Base-by-base conservation (phyloP, 2,329 filamentous ascomycete species). In the Fusarium nygamai region DNA sequence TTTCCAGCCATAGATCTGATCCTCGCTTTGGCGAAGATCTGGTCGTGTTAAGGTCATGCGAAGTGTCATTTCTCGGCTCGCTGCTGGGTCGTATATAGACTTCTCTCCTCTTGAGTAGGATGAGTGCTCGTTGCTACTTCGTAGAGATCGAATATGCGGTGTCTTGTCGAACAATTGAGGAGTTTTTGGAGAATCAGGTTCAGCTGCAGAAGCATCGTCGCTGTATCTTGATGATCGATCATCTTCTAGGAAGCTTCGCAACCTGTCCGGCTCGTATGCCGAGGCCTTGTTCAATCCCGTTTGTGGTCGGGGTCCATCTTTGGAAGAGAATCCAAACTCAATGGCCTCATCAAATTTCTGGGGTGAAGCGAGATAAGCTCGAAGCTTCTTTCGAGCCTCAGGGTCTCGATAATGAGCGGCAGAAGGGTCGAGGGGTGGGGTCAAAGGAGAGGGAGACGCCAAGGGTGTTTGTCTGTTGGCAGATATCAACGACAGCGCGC, bases 321-420 rank as follows among this genome's bases (percentile, higher is more conserved):
- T 86, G 0, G 92, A 91, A 1, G 95, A 94, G 78, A 98, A 98
- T 1, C 96, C 96, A 82, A 97, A 98, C 80, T 97, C 94, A 60
- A 98, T 90, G 3, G 94, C 95, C 83, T 98, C 96, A 80, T 98
- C 96, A 77, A 98, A 98, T 80, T 97, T 98, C 76, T 97, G 94
- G 2, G 95, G 93, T 3, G 95, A 97, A 13, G 94, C 93, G 27
- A 98, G 89, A 78, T 95, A 98, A 12, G 94, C 91, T 19, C 95
- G 91, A 27, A 98, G 86, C 83, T 97, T 98, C 77, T 94, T 87
- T 39, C 96, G 90, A 44, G 95, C 94, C 80, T 97, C 94, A 0
- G 95, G 94, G 77, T 98, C 95, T 80, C 94, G 94, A 79, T 98
- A 98, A 83, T 98, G 93, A 43, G 93, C 90, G 8, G 94, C 93